These are phyloP conservation scores for Catharanthus roseus DNA, from an alignment of 257 asterid genomes.

Conservation along the genomic window DNA sequence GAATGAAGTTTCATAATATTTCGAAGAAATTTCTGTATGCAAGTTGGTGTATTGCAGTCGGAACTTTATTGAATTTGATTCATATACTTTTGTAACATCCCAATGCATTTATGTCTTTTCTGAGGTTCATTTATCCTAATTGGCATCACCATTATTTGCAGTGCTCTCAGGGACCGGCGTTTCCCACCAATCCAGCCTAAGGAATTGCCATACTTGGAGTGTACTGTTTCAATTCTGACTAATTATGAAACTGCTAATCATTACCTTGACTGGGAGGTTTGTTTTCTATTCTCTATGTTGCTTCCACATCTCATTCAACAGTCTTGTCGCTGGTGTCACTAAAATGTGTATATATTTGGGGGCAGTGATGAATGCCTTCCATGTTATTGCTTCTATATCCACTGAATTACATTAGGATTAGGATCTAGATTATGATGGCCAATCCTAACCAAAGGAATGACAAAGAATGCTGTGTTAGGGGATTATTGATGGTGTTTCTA, in stretches of 20 bases:
- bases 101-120: background rate
- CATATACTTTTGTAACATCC: background rate
- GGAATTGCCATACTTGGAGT: constrained; percentile 79
- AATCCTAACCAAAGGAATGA: background rate
- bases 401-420: background rate
- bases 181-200: constrained; percentile 93
- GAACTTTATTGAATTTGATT: background rate
- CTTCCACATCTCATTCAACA: background rate
- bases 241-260: constrained; percentile 72
- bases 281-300: constrained; percentile 18
- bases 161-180: constrained; percentile 91
- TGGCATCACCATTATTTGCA: constrained; percentile 23
- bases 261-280: constrained; percentile 99
- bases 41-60: background rate
- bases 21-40: background rate
- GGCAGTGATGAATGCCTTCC: background rate
- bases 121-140: background rate
- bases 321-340: background rate
- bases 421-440: background rate
- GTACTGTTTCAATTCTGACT: constrained; percentile 86
- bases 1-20: background rate
- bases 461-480: background rate
- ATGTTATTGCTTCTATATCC: background rate
- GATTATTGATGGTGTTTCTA: background rate
- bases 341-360: background rate